Conservation (phyloP, 2,329 filamentous ascomycete genomes). For the Dactylonectria macrodidyma region DNA sequence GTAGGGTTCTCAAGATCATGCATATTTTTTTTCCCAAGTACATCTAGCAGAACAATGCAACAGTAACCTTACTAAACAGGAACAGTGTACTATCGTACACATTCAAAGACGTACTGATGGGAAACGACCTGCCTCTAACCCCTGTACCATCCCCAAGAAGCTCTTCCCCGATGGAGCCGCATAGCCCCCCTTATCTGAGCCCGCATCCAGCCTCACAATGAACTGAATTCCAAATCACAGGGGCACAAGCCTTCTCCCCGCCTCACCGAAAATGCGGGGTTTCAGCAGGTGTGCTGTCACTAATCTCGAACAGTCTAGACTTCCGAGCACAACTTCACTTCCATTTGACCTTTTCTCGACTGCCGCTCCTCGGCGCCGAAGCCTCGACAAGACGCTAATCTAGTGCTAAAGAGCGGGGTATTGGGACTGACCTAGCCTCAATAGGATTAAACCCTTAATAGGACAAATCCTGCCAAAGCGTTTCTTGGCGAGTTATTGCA, state of each 20-base stretch:
- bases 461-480: not conserved
- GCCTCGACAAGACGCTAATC: not conserved
- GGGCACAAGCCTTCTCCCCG: not conserved
- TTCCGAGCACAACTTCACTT: not conserved
- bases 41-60: too few relatives aligned
- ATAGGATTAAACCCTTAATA: not conserved
- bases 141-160: too few relatives aligned
- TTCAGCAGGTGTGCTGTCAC: not conserved
- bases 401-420: slow-evolving; percentile 20
- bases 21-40: too few relatives aligned
- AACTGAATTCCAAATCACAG: not conserved
- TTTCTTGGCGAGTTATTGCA: too few relatives aligned
- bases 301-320: not conserved
- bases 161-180: too few relatives aligned
- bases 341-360: not conserved
- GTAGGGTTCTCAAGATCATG: too few relatives aligned
- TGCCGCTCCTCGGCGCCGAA: slow-evolving; percentile 28
- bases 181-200: too few relatives aligned
- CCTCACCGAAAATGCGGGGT: not conserved
- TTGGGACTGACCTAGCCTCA: not conserved
- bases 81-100: too few relatives aligned
- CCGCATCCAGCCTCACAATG: not conserved
- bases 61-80: too few relatives aligned
- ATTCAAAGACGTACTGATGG: too few relatives aligned
- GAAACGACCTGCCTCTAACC: too few relatives aligned